phyloP scores from a whole-genome alignment of 192 early-diverging fungal genomes.

The Pilobolus umbonatus region DNA sequence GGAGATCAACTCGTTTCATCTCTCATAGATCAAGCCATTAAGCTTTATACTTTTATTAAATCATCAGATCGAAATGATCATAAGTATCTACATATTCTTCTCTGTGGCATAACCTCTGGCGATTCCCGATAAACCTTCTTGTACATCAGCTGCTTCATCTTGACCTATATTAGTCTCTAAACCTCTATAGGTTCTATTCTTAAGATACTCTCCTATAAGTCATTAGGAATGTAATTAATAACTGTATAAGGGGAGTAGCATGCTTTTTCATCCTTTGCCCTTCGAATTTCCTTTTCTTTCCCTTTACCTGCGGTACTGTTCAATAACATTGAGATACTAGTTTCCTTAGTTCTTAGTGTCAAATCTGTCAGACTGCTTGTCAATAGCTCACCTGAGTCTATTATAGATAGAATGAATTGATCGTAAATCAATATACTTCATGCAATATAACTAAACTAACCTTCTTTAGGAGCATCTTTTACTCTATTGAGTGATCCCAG shows the following conservation, averaged over 20 bases:
- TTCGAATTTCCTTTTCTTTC: background rate
- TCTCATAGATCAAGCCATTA: too few species aligned
- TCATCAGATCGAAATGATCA: too few species aligned
- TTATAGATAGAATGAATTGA: background rate
- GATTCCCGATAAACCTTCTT: conserved; percentile 84
- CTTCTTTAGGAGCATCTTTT: conserved; percentile 4
- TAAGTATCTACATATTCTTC: too few species aligned
- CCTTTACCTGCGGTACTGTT: conserved; percentile 22
- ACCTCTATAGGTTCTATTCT: conserved; percentile 74
- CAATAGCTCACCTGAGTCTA: conserved; percentile 4
- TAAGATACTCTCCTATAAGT: conserved; percentile 55
- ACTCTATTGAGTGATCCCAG: conserved; percentile 43
- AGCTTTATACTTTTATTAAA: too few species aligned
- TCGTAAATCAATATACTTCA: background rate
- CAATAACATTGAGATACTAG: conserved; percentile 15
- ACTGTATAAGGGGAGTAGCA: background rate
- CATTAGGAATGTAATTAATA: conserved; percentile 3
- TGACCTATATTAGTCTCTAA: conserved; percentile 70
- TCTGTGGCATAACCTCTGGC: conserved; percentile 70
- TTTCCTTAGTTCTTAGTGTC: conserved; percentile 20
- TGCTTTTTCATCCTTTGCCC: background rate
- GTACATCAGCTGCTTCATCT: conserved; percentile 49
- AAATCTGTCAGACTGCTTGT: conserved; percentile 26
- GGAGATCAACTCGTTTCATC: too few species aligned
- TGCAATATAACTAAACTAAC: background rate